Conservation (phyloP, 129 eudicot genomes). For the Kitagawia praeruptora region DNA sequence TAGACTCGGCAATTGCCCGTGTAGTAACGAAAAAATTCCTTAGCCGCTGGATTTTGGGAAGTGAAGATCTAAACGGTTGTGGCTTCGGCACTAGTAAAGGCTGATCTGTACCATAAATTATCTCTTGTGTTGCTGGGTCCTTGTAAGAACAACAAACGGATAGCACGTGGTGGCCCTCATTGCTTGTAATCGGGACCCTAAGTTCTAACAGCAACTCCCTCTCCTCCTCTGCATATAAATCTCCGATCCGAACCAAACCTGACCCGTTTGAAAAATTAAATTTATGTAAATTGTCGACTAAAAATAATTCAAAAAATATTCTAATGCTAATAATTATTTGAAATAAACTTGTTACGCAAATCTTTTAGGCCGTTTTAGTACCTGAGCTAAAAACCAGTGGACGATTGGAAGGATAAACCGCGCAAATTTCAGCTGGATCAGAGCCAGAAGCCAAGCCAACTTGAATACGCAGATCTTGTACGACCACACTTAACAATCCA, state of each 20-base stretch:
- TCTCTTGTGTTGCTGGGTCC: slow-evolving; percentile 61
- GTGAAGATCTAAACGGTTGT: slow-evolving; percentile 45
- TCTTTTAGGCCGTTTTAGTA: not conserved
- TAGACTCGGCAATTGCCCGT: slow-evolving; percentile 81
- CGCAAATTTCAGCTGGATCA: slow-evolving; percentile 76
- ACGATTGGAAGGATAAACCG: slow-evolving; percentile 51
- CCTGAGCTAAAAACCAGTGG: slow-evolving; percentile 43
- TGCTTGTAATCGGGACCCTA: slow-evolving; percentile 40
- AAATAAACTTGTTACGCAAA: not conserved
- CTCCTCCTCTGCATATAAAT: slow-evolving; percentile 86
- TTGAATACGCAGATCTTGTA: slow-evolving; percentile 56
- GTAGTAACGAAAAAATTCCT: slow-evolving; percentile 53
- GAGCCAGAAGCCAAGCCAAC: slow-evolving; percentile 61
- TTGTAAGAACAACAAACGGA: slow-evolving; percentile 49
- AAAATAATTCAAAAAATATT: too few species aligned
- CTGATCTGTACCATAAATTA: slow-evolving; percentile 42
- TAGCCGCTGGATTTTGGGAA: slow-evolving; percentile 54
- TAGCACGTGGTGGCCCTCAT: slow-evolving; percentile 63
- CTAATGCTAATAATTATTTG: not conserved
- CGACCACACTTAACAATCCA: slow-evolving; percentile 77
- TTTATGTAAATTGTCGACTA: not conserved
- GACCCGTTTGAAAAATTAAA: not conserved
- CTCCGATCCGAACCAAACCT: slow-evolving; percentile 40
- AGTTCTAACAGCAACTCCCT: slow-evolving; percentile 61
- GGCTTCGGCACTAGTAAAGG: slow-evolving; percentile 54